A percentile compares a stretch with the other conserved stretches of the same genome.
Evolutionary conservation across 1,284 basidiomycete species (phyloP).

Genomic region (Cryptococcus deneoformans): DNA sequence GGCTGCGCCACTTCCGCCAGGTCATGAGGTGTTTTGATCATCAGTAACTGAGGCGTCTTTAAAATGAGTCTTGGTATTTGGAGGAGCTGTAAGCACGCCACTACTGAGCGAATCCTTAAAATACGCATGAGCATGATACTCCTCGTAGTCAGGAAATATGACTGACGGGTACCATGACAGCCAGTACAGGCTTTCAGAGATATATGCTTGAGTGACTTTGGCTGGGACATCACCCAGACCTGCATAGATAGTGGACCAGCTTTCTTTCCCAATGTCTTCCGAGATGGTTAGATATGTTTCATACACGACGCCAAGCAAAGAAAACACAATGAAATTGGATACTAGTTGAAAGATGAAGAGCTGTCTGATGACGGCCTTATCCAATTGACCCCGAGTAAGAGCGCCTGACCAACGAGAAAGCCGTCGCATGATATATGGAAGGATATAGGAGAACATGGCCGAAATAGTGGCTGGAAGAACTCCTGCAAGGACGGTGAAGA

Average conservation of each 20-base stretch:
- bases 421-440: constrained; percentile 32
- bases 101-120: constrained; percentile 22
- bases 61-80: constrained; percentile 26
- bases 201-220: constrained; percentile 35
- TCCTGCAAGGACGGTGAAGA: constrained; percentile 27
- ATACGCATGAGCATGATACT: not conserved
- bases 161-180: constrained; percentile 41
- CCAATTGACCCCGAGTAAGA: constrained; percentile 30
- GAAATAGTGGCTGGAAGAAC: constrained; percentile 26
- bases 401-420: constrained; percentile 33
- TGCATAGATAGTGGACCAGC: constrained; percentile 17
- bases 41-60: constrained; percentile 11
- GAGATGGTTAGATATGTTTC: constrained; percentile 27
- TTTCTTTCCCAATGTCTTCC: constrained; percentile 21
- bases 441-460: constrained; percentile 27
- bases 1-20: constrained; percentile 19
- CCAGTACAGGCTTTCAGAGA: constrained; percentile 37
- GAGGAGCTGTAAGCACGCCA: constrained; percentile 25
- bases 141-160: not conserved
- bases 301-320: constrained; percentile 31
- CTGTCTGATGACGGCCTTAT: constrained; percentile 31
- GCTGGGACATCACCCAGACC: constrained; percentile 27
- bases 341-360: constrained; percentile 34
- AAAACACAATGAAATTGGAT: constrained; percentile 38
- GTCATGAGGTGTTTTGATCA: constrained; percentile 13